Evolutionary conservation across 495 filamentous ascomycete genomes (phyloP), one percentile per base, ranked within the genome.

Genomic region (Penicillium lividum): DNA sequence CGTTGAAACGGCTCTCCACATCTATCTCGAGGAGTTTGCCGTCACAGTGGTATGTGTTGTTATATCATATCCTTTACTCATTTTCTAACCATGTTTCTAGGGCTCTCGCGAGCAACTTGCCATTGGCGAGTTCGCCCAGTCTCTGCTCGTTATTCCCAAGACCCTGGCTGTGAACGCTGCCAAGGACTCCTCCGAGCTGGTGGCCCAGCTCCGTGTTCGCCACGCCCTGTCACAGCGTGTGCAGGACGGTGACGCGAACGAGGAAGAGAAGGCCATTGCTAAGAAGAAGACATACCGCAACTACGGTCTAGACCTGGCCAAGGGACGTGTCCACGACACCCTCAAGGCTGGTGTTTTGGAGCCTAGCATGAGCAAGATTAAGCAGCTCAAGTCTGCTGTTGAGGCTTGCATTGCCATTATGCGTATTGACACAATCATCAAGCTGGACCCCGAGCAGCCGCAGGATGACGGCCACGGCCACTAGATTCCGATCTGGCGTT

Each of bases 351-450:
- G 94, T 67, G 93, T 98, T 69, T 68, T 98, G 71, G 94, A 99
- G 79, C 94, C 94, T 30, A 93, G 89, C 75, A 93, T 99, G 83
- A 97, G 93, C 82, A 99, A 99, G 84, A 83, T 99, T 65, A 89
- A 91, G 78, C 93, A 97, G 80, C 78, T 99, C 65, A 99, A 99
- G 88, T 92, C 89, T 80, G 95, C 95, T 51, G 94, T 98, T 53
- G 94, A 99, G 80, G 94, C 94, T 57, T 98, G 95, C 75, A 97
- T 99, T 76, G 88, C 92, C 68, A 97, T 99, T 71, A 97, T 99
- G 95, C 86, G 94, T 67, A 99, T 99, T 69, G 94, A 99, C 80
- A 99, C 94, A 60, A 83, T 99, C 77, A 98, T 99, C 74, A 96
- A 96, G 80, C 77, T 99, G 76, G 94, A 99, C 84, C 92, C 91